Conservation (phyloP, 805 yeast species). For the Suhomyces vadensis region DNA sequence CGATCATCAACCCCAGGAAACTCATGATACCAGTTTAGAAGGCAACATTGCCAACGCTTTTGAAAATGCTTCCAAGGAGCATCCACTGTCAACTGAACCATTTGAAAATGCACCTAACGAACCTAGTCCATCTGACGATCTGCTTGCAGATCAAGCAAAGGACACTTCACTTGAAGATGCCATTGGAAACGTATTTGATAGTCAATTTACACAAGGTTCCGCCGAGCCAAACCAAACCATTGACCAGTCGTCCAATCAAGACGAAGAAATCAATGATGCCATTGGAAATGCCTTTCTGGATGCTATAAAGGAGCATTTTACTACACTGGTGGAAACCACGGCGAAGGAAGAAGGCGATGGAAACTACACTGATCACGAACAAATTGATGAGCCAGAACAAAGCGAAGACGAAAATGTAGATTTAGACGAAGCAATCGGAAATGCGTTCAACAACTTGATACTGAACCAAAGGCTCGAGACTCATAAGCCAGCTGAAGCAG, state of each 20-base stretch:
- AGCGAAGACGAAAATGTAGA: conserved; percentile 15
- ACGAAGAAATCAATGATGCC: conserved; percentile 16
- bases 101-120: too few relatives aligned
- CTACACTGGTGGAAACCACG: not conserved
- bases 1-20: not conserved
- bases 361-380: not conserved
- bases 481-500: too few relatives aligned
- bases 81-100: not conserved
- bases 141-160: too few relatives aligned
- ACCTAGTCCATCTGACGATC: too few relatives aligned
- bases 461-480: not conserved
- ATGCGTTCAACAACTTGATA: conserved; percentile 20
- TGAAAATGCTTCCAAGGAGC: not conserved
- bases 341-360: not conserved
- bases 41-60: conserved; percentile 5
- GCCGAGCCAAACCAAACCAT: not conserved
- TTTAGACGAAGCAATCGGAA: conserved; percentile 31
- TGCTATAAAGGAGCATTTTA: conserved; percentile 3
- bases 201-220: not conserved
- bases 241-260: not conserved
- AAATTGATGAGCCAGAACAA: not conserved
- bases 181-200: not conserved
- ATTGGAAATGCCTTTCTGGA: conserved; percentile 15
- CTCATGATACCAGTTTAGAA: conserved; percentile 4
- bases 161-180: not conserved